Conservation (phyloP, 768 basidiomycete genomes). For the Galerina sulciceps region DNA sequence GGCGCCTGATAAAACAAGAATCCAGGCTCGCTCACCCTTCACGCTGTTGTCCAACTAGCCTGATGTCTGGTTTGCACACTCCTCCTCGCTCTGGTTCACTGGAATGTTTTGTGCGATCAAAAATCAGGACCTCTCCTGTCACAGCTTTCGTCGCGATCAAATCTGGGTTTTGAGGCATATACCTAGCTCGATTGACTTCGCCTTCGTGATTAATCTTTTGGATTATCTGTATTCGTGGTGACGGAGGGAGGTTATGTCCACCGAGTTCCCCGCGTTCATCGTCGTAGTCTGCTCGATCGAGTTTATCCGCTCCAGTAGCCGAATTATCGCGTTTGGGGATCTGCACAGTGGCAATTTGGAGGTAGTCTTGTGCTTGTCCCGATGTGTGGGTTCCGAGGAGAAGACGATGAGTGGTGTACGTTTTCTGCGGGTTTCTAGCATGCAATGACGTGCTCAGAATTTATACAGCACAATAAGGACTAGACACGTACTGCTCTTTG, state of each 20-base stretch:
- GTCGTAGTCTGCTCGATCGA: slow-evolving; percentile 83
- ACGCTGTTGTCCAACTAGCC: slow-evolving; percentile 84
- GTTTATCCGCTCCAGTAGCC: slow-evolving; percentile 68
- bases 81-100: slow-evolving; percentile 89
- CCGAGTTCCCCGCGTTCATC: slow-evolving; percentile 95
- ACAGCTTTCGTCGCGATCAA: slow-evolving; percentile 95
- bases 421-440: slow-evolving; percentile 80
- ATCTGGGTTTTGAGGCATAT: slow-evolving; percentile 99
- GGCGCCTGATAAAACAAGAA: neutral
- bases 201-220: slow-evolving; percentile 95
- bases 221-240: slow-evolving; percentile 85
- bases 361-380: slow-evolving; percentile 89
- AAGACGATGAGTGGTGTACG: slow-evolving; percentile 94
- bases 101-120: slow-evolving; percentile 96
- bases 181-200: slow-evolving; percentile 96
- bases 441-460: neutral
- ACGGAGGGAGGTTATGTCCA: slow-evolving; percentile 84
- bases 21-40: slow-evolving; percentile 73
- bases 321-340: slow-evolving; percentile 83
- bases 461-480: neutral
- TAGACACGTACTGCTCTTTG: slow-evolving; percentile 70
- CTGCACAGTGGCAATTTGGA: slow-evolving; percentile 94
- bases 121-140: slow-evolving; percentile 89
- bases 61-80: slow-evolving; percentile 88
- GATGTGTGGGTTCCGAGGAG: slow-evolving; percentile 98